These are phyloP conservation scores for Debaryomycetaceae sp. DNA, from an alignment of 1,139 yeast genomes.

Conservation along the genomic window DNA sequence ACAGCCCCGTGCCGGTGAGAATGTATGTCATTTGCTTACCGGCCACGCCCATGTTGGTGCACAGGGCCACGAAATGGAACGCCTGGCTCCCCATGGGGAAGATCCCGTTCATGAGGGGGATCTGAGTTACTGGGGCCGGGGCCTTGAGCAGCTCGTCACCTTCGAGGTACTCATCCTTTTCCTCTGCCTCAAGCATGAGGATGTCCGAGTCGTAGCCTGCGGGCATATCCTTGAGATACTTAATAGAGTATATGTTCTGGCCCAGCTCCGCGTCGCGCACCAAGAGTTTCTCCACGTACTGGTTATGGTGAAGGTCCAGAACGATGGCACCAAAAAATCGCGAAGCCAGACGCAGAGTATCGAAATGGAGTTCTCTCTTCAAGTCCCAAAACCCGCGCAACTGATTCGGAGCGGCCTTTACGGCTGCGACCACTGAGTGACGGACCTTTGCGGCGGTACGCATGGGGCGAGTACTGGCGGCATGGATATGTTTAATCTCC, in stretches of 20 bases:
- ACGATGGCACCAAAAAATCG: slow-evolving; percentile 44
- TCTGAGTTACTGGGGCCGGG: slow-evolving; percentile 2
- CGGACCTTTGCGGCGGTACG: slow-evolving; percentile 22
- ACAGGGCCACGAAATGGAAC: slow-evolving; percentile 30
- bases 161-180: slow-evolving; percentile 3
- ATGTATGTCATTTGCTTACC: slow-evolving; percentile 40
- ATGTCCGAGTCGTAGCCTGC: slow-evolving; percentile 9
- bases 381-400: slow-evolving; percentile 59
- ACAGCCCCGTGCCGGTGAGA: slow-evolving; percentile 45
- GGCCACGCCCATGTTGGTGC: slow-evolving; percentile 41
- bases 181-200: slow-evolving; percentile 3
- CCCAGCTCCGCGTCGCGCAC: slow-evolving; percentile 43
- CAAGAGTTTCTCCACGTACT: slow-evolving; percentile 45
- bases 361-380: slow-evolving; percentile 49
- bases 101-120: slow-evolving; percentile 35
- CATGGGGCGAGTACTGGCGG: slow-evolving; percentile 6
- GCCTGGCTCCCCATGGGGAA: slow-evolving; percentile 60
- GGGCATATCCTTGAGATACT: slow-evolving; percentile 44
- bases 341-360: slow-evolving; percentile 28
- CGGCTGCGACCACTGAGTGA: slow-evolving; percentile 36
- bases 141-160: slow-evolving; percentile 1
- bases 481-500: slow-evolving; percentile 1
- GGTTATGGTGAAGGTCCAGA: slow-evolving; percentile 37
- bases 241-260: slow-evolving; percentile 45
- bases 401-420: slow-evolving; percentile 57